Percentiles rank a stretch among this genome's conserved stretches.
phyloP scores from a whole-genome alignment of 176 grass and related monocot species.

The Ensete ventricosum region DNA sequence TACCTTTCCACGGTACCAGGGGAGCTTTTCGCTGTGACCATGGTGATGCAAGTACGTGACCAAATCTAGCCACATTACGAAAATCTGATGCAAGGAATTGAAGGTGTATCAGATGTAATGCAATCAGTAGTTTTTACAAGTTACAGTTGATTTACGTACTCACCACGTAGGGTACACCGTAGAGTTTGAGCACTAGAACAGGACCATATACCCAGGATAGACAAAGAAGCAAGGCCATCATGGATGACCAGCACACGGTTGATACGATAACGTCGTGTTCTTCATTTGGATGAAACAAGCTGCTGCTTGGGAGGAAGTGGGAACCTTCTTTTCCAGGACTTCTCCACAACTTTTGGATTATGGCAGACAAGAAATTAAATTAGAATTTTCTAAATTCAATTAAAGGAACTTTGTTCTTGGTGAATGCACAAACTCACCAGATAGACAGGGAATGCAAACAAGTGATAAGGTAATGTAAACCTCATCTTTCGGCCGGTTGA shows the following conservation, averaged over 20 bases:
- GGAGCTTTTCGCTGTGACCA: constrained; percentile 45
- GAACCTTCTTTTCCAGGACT: constrained; percentile 69
- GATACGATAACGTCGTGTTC: constrained; percentile 45
- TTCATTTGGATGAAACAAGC: constrained; percentile 58
- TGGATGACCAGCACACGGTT: constrained; percentile 49
- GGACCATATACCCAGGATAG: constrained; percentile 33
- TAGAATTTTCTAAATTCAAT: neutral
- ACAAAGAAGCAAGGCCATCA: constrained; percentile 40
- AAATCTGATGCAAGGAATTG: constrained; percentile 37
- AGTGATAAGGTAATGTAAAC: constrained; percentile 47
- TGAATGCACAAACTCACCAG: constrained; percentile 31
- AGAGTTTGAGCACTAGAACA: constrained; percentile 44
- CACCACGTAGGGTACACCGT: constrained; percentile 62
- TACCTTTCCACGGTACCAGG: constrained; percentile 88
- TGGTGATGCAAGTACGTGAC: constrained; percentile 96
- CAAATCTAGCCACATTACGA: constrained; percentile 75
- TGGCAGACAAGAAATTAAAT: neutral
- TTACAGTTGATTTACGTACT: neutral
- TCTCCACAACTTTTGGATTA: constrained; percentile 43
- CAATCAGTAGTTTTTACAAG: too few relatives aligned
- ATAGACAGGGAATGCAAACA: constrained; percentile 71
- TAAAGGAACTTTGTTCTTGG: too few relatives aligned
- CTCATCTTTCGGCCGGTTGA: constrained; percentile 37
- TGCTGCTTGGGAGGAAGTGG: constrained; percentile 64
- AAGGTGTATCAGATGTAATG: neutral